Evolutionary conservation across 2,329 filamentous ascomycete genomes (phyloP).

Genomic region (Colletotrichum trifolii): DNA sequence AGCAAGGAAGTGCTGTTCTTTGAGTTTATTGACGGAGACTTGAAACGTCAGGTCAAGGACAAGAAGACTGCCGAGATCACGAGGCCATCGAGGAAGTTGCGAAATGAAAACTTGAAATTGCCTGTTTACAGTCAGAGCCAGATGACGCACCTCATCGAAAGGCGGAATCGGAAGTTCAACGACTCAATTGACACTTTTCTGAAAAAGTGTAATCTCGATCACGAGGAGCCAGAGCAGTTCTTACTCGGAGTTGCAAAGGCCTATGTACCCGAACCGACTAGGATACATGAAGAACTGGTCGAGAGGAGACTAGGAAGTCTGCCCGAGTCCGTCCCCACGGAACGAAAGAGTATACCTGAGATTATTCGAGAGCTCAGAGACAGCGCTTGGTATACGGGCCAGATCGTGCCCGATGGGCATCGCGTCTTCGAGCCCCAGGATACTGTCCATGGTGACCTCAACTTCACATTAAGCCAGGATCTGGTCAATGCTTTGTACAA

Average conservation of each 20-base stretch:
- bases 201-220: constrained; percentile 74
- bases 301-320: constrained; percentile 56
- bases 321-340: constrained; percentile 79
- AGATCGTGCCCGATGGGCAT: constrained; percentile 94
- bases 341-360: constrained; percentile 82
- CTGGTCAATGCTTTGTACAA: constrained; percentile 98
- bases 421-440: constrained; percentile 89
- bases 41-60: constrained; percentile 82
- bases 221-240: constrained; percentile 73
- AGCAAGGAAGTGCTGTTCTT: constrained; percentile 83
- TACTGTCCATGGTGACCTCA: constrained; percentile 82
- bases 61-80: constrained; percentile 79
- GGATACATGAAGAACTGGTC: constrained; percentile 48
- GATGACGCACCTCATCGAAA: constrained; percentile 89
- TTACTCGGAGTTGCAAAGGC: constrained; percentile 68
- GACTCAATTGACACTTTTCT: constrained; percentile 83
- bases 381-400: constrained; percentile 87
- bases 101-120: constrained; percentile 87
- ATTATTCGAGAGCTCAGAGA: constrained; percentile 87
- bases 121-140: constrained; percentile 94
- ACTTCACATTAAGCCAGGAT: constrained; percentile 88
- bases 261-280: constrained; percentile 71
- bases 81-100: constrained; percentile 74
- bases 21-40: constrained; percentile 90
- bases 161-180: constrained; percentile 85